phyloP scores from a whole-genome alignment of 495 filamentous ascomycete species.

The Sordaria brevicollis region DNA sequence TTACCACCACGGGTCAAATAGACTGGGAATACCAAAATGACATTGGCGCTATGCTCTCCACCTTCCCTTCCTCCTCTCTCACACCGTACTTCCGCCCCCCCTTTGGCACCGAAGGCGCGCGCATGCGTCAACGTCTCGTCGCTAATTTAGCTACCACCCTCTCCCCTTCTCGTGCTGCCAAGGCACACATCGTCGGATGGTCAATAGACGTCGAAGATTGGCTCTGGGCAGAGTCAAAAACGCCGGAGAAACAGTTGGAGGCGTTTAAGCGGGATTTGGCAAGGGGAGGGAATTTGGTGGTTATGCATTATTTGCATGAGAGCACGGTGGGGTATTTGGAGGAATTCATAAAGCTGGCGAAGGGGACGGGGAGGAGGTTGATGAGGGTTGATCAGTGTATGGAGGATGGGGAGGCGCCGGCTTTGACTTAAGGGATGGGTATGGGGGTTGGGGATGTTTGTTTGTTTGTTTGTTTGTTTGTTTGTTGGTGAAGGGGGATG shows the following conservation, averaged over 20 bases:
- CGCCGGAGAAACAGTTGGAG: conserved; percentile 64
- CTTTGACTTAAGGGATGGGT: conserved; percentile 27
- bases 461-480: no score
- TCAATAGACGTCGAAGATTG: conserved; percentile 72
- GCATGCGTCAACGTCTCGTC: conserved; percentile 55
- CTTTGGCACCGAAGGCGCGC: conserved; percentile 64
- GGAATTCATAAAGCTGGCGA: conserved; percentile 61
- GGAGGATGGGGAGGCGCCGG: conserved; percentile 57
- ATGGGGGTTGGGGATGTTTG: no score
- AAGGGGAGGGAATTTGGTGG: conserved; percentile 60
- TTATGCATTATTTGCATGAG: conserved; percentile 67
- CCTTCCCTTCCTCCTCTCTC: conserved; percentile 27
- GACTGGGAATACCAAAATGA: conserved; percentile 62
- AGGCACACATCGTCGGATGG: conserved; percentile 59
- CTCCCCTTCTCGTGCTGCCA: no score
- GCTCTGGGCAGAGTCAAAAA: conserved; percentile 54
- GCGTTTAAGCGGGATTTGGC: conserved; percentile 60
- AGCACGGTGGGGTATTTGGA: conserved; percentile 57
- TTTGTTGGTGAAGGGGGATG: not conserved
- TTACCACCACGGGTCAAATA: conserved; percentile 46
- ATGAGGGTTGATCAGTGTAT: conserved; percentile 78
- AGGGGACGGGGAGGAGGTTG: conserved; percentile 51
- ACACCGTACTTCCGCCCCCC: conserved; percentile 64
- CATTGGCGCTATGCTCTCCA: conserved; percentile 43
- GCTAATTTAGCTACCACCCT: conserved; percentile 30